phyloP scores from a whole-genome alignment of 75 land plant species.

The Gnetum montanum region DNA sequence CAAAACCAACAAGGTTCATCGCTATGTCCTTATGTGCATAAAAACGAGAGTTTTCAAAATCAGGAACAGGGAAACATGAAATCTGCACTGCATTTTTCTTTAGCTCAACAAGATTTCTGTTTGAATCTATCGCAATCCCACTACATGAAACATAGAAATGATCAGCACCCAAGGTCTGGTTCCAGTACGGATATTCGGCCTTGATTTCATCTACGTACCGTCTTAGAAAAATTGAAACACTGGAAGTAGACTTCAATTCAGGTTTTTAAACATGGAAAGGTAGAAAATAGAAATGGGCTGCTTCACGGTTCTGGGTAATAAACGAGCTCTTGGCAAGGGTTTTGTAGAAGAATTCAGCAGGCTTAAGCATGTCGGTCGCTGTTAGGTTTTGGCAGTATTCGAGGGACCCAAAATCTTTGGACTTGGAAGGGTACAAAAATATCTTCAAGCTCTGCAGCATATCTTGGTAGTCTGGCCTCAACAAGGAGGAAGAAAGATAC shows the following conservation, averaged over 20 bases:
- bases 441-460: constrained; percentile 36
- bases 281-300: constrained; percentile 60
- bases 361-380: not conserved
- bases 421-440: constrained; percentile 18
- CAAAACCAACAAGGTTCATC: constrained; percentile 32
- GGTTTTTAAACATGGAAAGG: constrained; percentile 27
- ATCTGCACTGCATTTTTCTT: constrained; percentile 59
- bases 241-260: constrained; percentile 7
- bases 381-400: not conserved
- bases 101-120: constrained; percentile 59
- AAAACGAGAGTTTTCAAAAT: constrained; percentile 8
- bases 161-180: constrained; percentile 68
- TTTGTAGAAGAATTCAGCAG: constrained; percentile 27
- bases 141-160: constrained; percentile 46
- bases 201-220: constrained; percentile 28
- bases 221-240: constrained; percentile 8
- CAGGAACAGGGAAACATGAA: constrained; percentile 25
- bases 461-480: constrained; percentile 20
- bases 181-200: constrained; percentile 46
- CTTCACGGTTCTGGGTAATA: constrained; percentile 35
- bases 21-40: constrained; percentile 61
- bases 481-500: constrained; percentile 31
- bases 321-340: constrained; percentile 38
- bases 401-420: constrained; percentile 5
- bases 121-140: constrained; percentile 19